Evolutionary conservation across 495 filamentous ascomycete species (phyloP).

Genomic region (Baudoinia panamericana): DNA sequence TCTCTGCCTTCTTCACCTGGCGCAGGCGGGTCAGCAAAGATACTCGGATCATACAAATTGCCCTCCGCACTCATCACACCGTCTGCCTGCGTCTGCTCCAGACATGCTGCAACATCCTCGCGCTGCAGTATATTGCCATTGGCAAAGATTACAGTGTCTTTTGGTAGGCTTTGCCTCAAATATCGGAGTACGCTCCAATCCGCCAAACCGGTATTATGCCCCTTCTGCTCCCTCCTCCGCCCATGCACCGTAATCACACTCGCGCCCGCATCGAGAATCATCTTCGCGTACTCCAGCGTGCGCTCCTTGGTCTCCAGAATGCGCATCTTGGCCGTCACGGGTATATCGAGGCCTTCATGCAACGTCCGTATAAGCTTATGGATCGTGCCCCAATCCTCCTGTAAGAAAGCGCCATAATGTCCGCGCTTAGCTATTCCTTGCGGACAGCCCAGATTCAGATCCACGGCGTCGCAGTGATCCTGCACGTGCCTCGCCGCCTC

Average conservation of each 20-base stretch:
- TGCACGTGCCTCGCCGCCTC: constrained; percentile 61
- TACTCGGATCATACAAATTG: constrained; percentile 76
- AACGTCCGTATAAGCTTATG: constrained; percentile 64
- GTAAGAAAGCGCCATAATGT: constrained; percentile 85
- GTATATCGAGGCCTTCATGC: constrained; percentile 56
- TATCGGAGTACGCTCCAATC: constrained; percentile 80
- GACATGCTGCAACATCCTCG: constrained; percentile 64
- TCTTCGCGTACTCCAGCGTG: constrained; percentile 79
- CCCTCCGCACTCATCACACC: constrained; percentile 93
- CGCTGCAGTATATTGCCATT: constrained; percentile 87
- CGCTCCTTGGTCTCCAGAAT: constrained; percentile 76
- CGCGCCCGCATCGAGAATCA: constrained; percentile 76
- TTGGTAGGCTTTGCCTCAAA: constrained; percentile 68
- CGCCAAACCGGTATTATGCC: constrained; percentile 85
- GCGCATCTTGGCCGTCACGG: constrained; percentile 89
- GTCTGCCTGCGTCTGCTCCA: constrained; percentile 78
- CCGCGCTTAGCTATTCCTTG: constrained; percentile 87
- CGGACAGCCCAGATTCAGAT: constrained; percentile 95
- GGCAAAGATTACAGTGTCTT: constrained; percentile 84
- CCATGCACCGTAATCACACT: constrained; percentile 91
- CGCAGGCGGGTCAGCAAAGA: constrained; percentile 59
- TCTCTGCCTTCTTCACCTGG: constrained; percentile 52
- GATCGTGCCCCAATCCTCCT: constrained; percentile 82
- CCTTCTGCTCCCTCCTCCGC: constrained; percentile 79
- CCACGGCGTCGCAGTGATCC: constrained; percentile 85